These are phyloP conservation scores for Colletotrichum musae DNA, from an alignment of 2,329 filamentous ascomycete genomes.

Conservation along the genomic window DNA sequence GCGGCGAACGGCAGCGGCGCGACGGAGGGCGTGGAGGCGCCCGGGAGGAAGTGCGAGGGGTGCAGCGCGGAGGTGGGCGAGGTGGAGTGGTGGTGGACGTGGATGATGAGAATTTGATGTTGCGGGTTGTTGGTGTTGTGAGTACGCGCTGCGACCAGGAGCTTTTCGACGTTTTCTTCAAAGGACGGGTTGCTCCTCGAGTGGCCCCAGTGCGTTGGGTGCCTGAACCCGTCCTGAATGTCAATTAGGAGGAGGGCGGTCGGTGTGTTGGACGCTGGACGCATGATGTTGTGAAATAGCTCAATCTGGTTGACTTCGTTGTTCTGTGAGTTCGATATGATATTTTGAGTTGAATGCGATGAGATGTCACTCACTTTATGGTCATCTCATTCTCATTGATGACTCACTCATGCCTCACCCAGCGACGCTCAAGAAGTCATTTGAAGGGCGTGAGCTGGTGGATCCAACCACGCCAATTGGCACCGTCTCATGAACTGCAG, in stretches of 20 bases:
- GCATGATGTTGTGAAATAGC: slow-evolving; percentile 38
- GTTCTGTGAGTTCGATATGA: no score
- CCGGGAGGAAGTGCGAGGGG: slow-evolving; percentile 48
- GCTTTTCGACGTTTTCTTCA: slow-evolving; percentile 56
- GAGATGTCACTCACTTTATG: no score
- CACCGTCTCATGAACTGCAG: no score
- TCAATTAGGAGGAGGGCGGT: slow-evolving; percentile 64
- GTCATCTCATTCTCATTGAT: no score
- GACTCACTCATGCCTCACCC: no score
- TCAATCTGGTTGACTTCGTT: neutral
- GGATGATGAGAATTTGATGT: slow-evolving; percentile 51
- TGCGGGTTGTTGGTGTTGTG: neutral
- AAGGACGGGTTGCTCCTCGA: slow-evolving; percentile 60
- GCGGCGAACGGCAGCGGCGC: slow-evolving; percentile 45
- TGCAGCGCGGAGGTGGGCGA: slow-evolving; percentile 53
- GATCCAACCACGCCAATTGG: no score
- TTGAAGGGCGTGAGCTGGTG: no score
- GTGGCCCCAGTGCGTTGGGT: slow-evolving; percentile 56
- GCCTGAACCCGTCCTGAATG: slow-evolving; percentile 59
- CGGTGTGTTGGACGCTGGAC: slow-evolving; percentile 40
- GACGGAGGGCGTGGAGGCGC: slow-evolving; percentile 49
- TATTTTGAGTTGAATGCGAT: no score
- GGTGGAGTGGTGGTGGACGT: slow-evolving; percentile 60
- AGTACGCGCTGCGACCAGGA: slow-evolving; percentile 51
- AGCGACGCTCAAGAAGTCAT: no score